These are phyloP conservation scores for Pulveroboletus ravenelii DNA, from an alignment of 768 basidiomycete species.

Conservation along the genomic window DNA sequence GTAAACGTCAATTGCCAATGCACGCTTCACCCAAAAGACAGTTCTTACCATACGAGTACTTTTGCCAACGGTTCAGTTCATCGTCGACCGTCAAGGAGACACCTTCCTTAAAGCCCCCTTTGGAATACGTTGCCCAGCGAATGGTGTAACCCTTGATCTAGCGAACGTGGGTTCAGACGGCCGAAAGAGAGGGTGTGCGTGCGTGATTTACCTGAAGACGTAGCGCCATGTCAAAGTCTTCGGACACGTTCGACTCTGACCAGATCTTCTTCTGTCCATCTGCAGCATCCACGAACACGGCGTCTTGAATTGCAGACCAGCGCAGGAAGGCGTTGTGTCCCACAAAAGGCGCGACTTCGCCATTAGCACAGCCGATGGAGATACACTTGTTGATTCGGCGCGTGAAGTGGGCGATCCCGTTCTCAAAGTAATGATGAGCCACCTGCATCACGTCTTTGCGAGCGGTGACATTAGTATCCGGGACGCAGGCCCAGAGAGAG, in stretches of 20 bases:
- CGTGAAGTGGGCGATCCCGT: conserved; percentile 89
- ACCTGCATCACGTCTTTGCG: conserved; percentile 81
- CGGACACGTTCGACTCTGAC: conserved; percentile 64
- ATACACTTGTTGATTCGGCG: conserved; percentile 84
- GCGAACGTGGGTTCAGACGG: conserved; percentile 39
- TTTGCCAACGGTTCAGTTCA: conserved; percentile 91
- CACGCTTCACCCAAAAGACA: conserved; percentile 20
- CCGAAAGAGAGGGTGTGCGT: conserved; percentile 41
- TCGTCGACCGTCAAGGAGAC: conserved; percentile 88
- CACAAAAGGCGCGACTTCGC: conserved; percentile 73
- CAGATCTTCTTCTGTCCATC: conserved; percentile 64
- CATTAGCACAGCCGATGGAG: conserved; percentile 74
- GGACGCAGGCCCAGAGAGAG: background rate
- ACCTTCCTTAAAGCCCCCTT: conserved; percentile 88
- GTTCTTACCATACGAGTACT: conserved; percentile 65
- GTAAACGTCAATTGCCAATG: conserved; percentile 26
- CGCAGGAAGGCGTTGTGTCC: conserved; percentile 88
- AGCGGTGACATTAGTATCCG: conserved; percentile 24
- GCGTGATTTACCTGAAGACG: conserved; percentile 42
- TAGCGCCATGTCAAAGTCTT: conserved; percentile 68
- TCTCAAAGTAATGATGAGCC: conserved; percentile 84
- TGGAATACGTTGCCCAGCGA: conserved; percentile 77
- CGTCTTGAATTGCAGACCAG: conserved; percentile 90
- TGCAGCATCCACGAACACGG: conserved; percentile 57
- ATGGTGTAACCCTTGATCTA: conserved; percentile 26